Percentiles rank a stretch among this genome's conserved stretches.
Conservation (phyloP, 352 stramenopile genomes). For the Phytophthora hybrid region DNA sequence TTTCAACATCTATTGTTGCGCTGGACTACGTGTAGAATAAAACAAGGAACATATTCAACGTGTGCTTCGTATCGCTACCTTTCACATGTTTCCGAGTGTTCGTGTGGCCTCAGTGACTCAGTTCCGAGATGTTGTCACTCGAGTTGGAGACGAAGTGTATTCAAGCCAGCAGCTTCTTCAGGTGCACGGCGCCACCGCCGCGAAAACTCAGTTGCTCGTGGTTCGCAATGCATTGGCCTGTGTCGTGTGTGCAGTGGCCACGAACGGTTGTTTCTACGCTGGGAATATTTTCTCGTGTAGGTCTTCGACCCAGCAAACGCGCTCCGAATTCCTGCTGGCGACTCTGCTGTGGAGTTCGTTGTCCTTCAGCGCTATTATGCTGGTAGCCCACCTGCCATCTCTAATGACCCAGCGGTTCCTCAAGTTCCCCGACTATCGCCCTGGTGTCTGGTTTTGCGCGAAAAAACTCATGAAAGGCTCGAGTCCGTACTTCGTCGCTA, state of each 20-base stretch:
- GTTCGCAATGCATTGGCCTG: constrained; percentile 9
- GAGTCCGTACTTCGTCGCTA: not conserved
- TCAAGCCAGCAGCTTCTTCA: not conserved
- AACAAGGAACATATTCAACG: too few relatives aligned
- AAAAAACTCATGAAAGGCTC: not conserved
- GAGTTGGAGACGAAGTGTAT: not conserved
- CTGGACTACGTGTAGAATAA: not conserved
- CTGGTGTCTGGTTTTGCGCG: not conserved
- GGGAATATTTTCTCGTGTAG: constrained; percentile 23
- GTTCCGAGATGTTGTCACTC: not conserved
- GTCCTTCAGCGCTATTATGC: not conserved
- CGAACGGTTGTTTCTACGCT: constrained; percentile 10
- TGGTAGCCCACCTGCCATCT: not conserved
- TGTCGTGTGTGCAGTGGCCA: constrained; percentile 8
- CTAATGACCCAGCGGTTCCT: not conserved
- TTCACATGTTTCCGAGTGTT: not conserved
- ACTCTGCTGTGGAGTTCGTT: constrained; percentile 10
- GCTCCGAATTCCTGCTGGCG: constrained; percentile 19
- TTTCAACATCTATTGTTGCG: not conserved
- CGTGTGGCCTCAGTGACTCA: not conserved
- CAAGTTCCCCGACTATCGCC: not conserved
- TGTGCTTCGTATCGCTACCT: not conserved
- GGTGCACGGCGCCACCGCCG: not conserved
- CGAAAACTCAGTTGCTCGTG: not conserved
- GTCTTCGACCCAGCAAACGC: constrained; percentile 13